Conservation (phyloP, 2,329 filamentous ascomycete species). For the Chaetomium strumarium region DNA sequence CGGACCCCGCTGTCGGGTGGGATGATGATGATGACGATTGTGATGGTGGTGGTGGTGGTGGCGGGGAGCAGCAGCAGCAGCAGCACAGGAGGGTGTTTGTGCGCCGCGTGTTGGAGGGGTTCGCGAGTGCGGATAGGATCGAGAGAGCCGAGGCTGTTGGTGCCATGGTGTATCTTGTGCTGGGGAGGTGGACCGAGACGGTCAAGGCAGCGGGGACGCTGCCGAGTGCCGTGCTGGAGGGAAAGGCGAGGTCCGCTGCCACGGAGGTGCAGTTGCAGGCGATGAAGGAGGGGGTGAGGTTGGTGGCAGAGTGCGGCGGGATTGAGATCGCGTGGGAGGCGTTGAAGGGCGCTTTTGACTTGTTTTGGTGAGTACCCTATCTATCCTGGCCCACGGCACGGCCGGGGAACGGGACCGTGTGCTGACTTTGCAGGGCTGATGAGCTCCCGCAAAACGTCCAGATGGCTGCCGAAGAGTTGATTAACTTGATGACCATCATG, state of each 20-base stretch:
- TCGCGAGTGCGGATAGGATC: constrained; percentile 40
- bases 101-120: constrained; percentile 41
- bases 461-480: constrained; percentile 53
- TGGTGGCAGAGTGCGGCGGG: constrained; percentile 47
- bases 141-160: constrained; percentile 49
- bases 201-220: constrained; percentile 41
- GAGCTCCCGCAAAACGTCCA: constrained; percentile 42
- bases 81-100: constrained; percentile 54
- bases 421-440: constrained; percentile 40
- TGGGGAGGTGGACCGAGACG: constrained; percentile 66
- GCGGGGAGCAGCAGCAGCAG: constrained; percentile 62
- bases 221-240: constrained; percentile 33
- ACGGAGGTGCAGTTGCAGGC: constrained; percentile 52
- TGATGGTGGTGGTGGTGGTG: constrained; percentile 31
- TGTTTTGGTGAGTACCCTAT: constrained; percentile 42
- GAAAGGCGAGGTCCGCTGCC: constrained; percentile 43
- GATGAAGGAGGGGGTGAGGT: constrained; percentile 49
- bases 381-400: background rate
- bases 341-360: constrained; percentile 44
- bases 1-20: background rate
- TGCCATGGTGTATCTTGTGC: constrained; percentile 54
- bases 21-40: constrained; percentile 47
- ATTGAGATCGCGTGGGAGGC: constrained; percentile 47
- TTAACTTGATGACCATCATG: constrained; percentile 58
- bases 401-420: background rate